Base-by-base conservation (phyloP, 1,139 yeast species). In the Taiozyma sp. region DNA sequence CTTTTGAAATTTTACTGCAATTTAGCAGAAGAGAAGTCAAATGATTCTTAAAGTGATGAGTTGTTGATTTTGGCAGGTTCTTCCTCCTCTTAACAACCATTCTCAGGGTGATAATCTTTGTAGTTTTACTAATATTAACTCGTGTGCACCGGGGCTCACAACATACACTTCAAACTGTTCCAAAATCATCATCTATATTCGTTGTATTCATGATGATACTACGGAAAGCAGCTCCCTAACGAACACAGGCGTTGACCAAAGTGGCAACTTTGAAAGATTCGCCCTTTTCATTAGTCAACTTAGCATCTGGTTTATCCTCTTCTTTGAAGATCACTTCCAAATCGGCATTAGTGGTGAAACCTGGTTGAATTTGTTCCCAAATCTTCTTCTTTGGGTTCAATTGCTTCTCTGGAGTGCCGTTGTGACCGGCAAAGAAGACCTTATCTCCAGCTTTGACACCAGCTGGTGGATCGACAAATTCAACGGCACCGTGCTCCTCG, bases 371-470 rank as follows among this genome's bases (percentile, higher is more conserved):
- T 49, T 91, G 79, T 77, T 95, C 99, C 93, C 96, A 95, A 57
- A 93, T 77, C 80, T 95, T 95, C 87, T 93, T 95, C 84, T 95
- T 95, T 62, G 99, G 99, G 74, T 93, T 91, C 71, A 95, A 78
- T 67, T 85, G 95, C 67, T 89, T 81, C 71, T 90, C 96, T 58
- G 99, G 99, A 51, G 79, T 80, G 57, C 88, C 88, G 63, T 89
- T 85, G 69, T 75, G 90, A 53, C 88, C 95, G 73, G 90, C 97
- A 65, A 95, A 93, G 79, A 88, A 90, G 58, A 93, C 79, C 76
- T 90, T 90, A 72, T 95, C 99, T 72, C 99, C 99, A 14, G 99
- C 83, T 73, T 88, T 80, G 45, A 96, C 81, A n/a, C 91, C 96
- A 42, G 81, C 81, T 58, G 99, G 99, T 53, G 98, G 98, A 69